Evolutionary conservation across 495 filamentous ascomycete species (phyloP).

Genomic region (Penicillium longicatenatum): DNA sequence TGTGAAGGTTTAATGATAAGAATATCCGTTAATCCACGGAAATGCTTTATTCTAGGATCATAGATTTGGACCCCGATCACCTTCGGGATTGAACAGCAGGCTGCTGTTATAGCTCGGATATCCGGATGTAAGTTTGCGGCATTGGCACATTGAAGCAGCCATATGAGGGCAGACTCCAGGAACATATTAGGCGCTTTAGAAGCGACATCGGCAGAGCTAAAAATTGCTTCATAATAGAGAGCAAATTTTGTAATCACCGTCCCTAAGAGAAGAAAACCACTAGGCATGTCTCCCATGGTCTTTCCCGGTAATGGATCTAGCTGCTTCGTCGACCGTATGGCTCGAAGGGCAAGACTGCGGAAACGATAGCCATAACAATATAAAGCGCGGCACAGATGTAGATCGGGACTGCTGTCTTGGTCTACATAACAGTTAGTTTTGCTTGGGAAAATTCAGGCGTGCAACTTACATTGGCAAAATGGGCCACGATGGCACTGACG

Average conservation of each 20-base stretch:
- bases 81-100: background rate
- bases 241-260: background rate
- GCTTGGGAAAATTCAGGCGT: background rate
- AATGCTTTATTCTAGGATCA: background rate
- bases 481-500: conserved; percentile 64
- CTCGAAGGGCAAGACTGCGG: conserved; percentile 68
- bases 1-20: too few relatives aligned
- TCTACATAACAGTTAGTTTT: conserved; percentile 24
- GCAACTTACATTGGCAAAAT: conserved; percentile 49
- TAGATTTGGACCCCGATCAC: background rate
- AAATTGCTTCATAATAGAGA: background rate
- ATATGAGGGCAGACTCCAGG: background rate
- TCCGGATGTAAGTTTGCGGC: background rate
- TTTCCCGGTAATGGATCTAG: conserved; percentile 24
- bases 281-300: background rate
- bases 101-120: background rate
- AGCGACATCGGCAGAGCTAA: background rate
- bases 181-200: background rate
- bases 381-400: conserved; percentile 70
- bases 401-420: conserved; percentile 62
- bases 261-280: background rate
- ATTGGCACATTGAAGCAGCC: background rate
- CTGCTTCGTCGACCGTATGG: conserved; percentile 69
- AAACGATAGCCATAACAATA: conserved; percentile 62
- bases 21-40: background rate